Evolutionary conservation across 2,329 filamentous ascomycete species (phyloP).

Genomic region (Aspergillus amoenus): DNA sequence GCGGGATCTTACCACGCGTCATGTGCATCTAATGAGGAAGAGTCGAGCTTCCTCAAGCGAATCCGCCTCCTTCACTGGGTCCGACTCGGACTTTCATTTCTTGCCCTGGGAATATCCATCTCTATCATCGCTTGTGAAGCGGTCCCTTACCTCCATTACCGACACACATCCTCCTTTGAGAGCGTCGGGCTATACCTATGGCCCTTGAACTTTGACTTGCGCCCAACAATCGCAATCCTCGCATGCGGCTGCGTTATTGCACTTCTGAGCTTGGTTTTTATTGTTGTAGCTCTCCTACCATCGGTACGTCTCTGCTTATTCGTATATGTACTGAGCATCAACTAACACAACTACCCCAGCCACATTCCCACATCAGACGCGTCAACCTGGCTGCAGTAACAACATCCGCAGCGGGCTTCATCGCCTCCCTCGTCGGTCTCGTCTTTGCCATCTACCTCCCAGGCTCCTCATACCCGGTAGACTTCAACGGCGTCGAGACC

Average conservation of each 20-base stretch:
- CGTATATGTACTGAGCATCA: background rate
- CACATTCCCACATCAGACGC: constrained; percentile 33
- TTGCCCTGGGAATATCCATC: constrained; percentile 31
- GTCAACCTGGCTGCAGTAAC: constrained; percentile 35
- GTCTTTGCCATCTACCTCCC: constrained; percentile 35
- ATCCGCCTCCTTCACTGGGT: constrained; percentile 33
- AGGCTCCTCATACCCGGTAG: constrained; percentile 27
- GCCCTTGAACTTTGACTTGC: constrained; percentile 43
- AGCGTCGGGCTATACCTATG: constrained; percentile 39
- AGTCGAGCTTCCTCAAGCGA: constrained; percentile 36
- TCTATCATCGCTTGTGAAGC: constrained; percentile 38
- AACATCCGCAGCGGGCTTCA: constrained; percentile 36
- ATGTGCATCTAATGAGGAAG: constrained; percentile 36
- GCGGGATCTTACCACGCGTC: constrained; percentile 30
- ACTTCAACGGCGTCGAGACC: constrained; percentile 35
- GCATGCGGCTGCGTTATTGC: constrained; percentile 38
- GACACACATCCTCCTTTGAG: constrained; percentile 35
- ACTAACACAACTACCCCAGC: constrained; percentile 21
- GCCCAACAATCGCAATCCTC: constrained; percentile 39
- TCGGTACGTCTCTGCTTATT: constrained; percentile 29
- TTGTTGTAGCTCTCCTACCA: constrained; percentile 32
- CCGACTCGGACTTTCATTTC: constrained; percentile 34
- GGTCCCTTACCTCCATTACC: constrained; percentile 41
- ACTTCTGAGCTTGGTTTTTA: constrained; percentile 33
- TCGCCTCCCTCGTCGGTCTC: constrained; percentile 34